Percentiles rank a stretch among this genome's conserved stretches.
Evolutionary conservation across 2,329 filamentous ascomycete species (phyloP).

Genomic region (Stachybotrys elegans): DNA sequence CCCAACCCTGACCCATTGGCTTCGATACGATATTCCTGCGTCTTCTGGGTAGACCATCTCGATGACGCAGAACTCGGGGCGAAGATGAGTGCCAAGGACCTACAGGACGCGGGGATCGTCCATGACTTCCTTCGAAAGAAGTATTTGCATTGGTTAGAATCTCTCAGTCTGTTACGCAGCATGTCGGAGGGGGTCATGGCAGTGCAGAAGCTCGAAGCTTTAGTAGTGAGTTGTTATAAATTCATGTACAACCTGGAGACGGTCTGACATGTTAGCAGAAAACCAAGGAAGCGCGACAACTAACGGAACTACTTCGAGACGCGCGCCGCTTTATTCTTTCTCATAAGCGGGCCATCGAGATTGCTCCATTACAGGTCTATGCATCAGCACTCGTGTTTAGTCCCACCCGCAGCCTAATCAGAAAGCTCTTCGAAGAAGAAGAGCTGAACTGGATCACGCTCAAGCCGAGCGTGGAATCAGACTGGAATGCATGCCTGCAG

Average conservation of each 20-base stretch:
- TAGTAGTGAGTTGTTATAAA: slow-evolving; percentile 2
- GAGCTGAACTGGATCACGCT: slow-evolving; percentile 4
- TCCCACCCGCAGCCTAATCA: slow-evolving; percentile 1
- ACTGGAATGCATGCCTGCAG: slow-evolving; percentile 7
- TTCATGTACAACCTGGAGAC: background rate
- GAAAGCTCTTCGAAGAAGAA: slow-evolving; percentile 3
- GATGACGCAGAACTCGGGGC: background rate
- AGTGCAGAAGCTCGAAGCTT: slow-evolving; percentile 5
- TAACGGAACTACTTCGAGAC: slow-evolving; percentile 3
- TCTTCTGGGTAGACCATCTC: slow-evolving; percentile 17
- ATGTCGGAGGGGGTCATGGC: slow-evolving; percentile 14
- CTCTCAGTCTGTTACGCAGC: slow-evolving; percentile 27
- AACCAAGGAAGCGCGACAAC: background rate
- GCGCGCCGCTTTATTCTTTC: slow-evolving; percentile 4
- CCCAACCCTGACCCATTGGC: slow-evolving; percentile 11
- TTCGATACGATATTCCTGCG: slow-evolving; percentile 12
- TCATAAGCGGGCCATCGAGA: slow-evolving; percentile 2
- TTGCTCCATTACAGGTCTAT: slow-evolving; percentile 4
- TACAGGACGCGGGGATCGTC: slow-evolving; percentile 15
- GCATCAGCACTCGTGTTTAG: slow-evolving; percentile 5
- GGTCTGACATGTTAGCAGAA: background rate
- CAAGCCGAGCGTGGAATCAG: slow-evolving; percentile 4
- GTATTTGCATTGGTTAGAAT: slow-evolving; percentile 39
- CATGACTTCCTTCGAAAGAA: slow-evolving; percentile 27
- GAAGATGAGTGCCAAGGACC: background rate